These are phyloP conservation scores for Penicillium thymicola DNA, from an alignment of 2,329 filamentous ascomycete species.

Conservation along the genomic window DNA sequence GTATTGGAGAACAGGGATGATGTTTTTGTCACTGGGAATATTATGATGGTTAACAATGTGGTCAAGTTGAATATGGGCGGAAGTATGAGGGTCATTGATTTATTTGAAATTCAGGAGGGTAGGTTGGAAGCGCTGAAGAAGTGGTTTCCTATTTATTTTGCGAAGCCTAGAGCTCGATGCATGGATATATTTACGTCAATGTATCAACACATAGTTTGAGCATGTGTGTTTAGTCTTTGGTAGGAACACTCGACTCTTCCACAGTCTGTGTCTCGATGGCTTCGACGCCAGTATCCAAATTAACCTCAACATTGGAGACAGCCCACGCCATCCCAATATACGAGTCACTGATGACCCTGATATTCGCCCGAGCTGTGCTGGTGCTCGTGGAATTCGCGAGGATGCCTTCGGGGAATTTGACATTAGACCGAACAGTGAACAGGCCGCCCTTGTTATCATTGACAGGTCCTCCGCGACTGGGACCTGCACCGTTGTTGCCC, in stretches of 20 bases:
- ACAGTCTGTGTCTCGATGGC: conserved; percentile 15
- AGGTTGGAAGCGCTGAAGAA: conserved; percentile 44
- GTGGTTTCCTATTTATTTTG: conserved; percentile 41
- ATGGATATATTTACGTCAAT: neutral
- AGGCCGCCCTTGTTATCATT: conserved; percentile 18
- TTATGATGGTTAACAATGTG: no score
- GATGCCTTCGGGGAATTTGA: conserved; percentile 31
- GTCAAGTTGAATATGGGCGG: no score
- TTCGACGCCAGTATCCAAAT: conserved; percentile 31
- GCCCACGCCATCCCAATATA: conserved; percentile 74
- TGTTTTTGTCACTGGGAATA: no score
- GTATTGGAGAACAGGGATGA: no score
- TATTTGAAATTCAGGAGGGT: conserved; percentile 44
- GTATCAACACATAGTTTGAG: neutral
- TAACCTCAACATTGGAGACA: conserved; percentile 51
- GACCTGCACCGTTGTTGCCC: conserved; percentile 11
- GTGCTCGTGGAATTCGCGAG: conserved; percentile 12
- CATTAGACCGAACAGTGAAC: conserved; percentile 27
- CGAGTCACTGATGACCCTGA: conserved; percentile 78
- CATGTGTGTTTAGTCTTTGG: conserved; percentile 5
- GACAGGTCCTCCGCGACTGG: conserved; percentile 11
- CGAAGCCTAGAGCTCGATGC: neutral
- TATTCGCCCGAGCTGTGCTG: conserved; percentile 54
- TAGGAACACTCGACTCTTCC: conserved; percentile 14
- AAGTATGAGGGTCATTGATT: no score